A percentile compares a stretch with the other conserved stretches of the same genome.
These are phyloP conservation scores for Diaporthe sp. DNA, from an alignment of 2,329 filamentous ascomycete genomes.

Conservation along the genomic window DNA sequence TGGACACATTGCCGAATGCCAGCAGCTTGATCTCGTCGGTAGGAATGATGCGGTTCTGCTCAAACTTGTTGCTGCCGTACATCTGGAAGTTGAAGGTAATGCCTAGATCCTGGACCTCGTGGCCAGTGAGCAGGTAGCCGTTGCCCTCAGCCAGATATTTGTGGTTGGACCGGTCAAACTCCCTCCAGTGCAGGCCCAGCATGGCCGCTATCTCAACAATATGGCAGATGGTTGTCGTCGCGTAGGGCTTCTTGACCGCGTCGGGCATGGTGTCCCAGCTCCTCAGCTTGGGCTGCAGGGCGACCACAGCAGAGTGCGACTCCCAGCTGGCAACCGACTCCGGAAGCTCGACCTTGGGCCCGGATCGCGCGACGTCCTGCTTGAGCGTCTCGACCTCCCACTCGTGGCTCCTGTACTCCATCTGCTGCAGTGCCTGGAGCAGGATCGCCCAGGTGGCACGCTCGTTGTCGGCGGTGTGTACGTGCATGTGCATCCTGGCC, in stretches of 20 bases:
- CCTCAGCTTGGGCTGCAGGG: slow-evolving; percentile 58
- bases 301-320: slow-evolving; percentile 58
- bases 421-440: slow-evolving; percentile 62
- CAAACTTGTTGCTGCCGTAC: slow-evolving; percentile 62
- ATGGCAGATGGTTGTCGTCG: slow-evolving; percentile 68
- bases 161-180: slow-evolving; percentile 65
- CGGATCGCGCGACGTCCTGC: slow-evolving; percentile 41
- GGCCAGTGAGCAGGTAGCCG: slow-evolving; percentile 63
- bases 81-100: slow-evolving; percentile 67
- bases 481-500: slow-evolving; percentile 46
- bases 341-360: slow-evolving; percentile 39
- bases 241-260: slow-evolving; percentile 61
- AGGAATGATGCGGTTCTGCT: slow-evolving; percentile 65
- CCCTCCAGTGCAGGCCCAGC: slow-evolving; percentile 70
- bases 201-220: slow-evolving; percentile 66
- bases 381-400: slow-evolving; percentile 57
- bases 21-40: slow-evolving; percentile 66
- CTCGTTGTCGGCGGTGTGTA: slow-evolving; percentile 70
- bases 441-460: slow-evolving; percentile 66
- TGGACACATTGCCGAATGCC: slow-evolving; percentile 68
- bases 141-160: slow-evolving; percentile 69
- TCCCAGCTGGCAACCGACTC: slow-evolving; percentile 41
- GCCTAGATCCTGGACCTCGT: slow-evolving; percentile 61
- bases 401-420: slow-evolving; percentile 60
- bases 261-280: slow-evolving; percentile 67